A percentile compares a stretch with the other conserved stretches of the same genome.
phyloP scores from a whole-genome alignment of 495 filamentous ascomycete species.

The Pyrenopolyporus hunteri region DNA sequence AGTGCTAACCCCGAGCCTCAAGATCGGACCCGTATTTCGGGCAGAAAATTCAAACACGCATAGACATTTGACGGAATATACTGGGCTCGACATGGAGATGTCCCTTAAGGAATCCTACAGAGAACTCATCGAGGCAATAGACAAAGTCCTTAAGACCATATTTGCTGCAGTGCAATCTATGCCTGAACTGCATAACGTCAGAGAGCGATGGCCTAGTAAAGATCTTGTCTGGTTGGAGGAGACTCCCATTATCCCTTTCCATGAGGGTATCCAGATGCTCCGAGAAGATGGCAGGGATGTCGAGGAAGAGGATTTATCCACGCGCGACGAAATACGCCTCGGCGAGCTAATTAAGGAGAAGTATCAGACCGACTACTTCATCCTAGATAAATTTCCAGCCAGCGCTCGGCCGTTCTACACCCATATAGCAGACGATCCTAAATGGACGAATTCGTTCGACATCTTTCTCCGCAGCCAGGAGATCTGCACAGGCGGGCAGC shows the following conservation, averaged over 20 bases:
- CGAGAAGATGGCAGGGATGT: slow-evolving; percentile 68
- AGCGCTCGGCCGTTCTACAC: slow-evolving; percentile 79
- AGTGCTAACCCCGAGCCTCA: background rate
- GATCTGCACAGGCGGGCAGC: slow-evolving; percentile 78
- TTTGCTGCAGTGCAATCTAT: slow-evolving; percentile 68
- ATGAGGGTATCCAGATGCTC: slow-evolving; percentile 72
- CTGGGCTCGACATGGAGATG: slow-evolving; percentile 85
- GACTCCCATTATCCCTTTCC: slow-evolving; percentile 73
- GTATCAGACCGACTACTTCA: slow-evolving; percentile 77
- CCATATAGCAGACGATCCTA: slow-evolving; percentile 74
- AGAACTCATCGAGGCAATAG: slow-evolving; percentile 74
- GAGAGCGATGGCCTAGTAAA: slow-evolving; percentile 51
- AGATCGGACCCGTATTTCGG: slow-evolving; percentile 79
- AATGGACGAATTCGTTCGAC: slow-evolving; percentile 78
- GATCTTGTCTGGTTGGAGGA: slow-evolving; percentile 66
- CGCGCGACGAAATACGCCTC: slow-evolving; percentile 74
- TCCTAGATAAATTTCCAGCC: slow-evolving; percentile 79
- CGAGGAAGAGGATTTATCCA: slow-evolving; percentile 70
- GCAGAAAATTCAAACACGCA: slow-evolving; percentile 88
- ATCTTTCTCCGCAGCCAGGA: slow-evolving; percentile 83
- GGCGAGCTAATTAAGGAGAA: slow-evolving; percentile 74
- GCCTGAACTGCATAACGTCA: slow-evolving; percentile 62
- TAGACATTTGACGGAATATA: slow-evolving; percentile 84
- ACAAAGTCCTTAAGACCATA: slow-evolving; percentile 76
- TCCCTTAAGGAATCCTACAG: slow-evolving; percentile 80